These are phyloP conservation scores for Zostera marina DNA, from an alignment of 116 monocot genomes.

Conservation along the genomic window DNA sequence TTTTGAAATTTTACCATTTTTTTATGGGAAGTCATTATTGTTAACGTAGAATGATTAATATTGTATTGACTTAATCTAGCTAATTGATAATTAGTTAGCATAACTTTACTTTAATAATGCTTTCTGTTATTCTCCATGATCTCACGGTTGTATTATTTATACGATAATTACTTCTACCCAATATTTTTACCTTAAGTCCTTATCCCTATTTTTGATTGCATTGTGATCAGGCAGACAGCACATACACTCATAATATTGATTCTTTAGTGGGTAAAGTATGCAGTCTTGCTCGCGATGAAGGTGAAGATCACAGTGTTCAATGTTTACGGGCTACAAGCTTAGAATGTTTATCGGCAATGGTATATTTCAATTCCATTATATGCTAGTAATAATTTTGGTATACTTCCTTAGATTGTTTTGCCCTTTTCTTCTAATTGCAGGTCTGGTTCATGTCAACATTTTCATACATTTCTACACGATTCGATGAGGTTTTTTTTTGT, in stretches of 20 bases:
- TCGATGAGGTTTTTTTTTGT: slow-evolving; percentile 49
- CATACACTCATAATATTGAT: slow-evolving; percentile 66
- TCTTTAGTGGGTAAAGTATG: slow-evolving; percentile 38
- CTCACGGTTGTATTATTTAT: too few relatives aligned
- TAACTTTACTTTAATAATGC: too few relatives aligned
- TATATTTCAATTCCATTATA: slow-evolving; percentile 7
- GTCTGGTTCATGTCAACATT: slow-evolving; percentile 87
- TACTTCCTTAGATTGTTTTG: neutral
- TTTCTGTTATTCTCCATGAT: too few relatives aligned
- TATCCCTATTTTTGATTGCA: neutral
- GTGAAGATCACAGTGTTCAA: slow-evolving; percentile 14
- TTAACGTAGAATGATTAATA: too few relatives aligned
- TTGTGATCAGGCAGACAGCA: slow-evolving; percentile 51
- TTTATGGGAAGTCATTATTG: too few relatives aligned
- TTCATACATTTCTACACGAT: slow-evolving; percentile 51
- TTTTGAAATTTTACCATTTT: too few relatives aligned
- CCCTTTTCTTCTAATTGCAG: slow-evolving; percentile 24
- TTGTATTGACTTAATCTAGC: too few relatives aligned
- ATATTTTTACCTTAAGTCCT: neutral
- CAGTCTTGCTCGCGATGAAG: slow-evolving; percentile 20
- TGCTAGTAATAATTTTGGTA: neutral
- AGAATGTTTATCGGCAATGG: slow-evolving; percentile 82
- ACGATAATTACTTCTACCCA: neutral
- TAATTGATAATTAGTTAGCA: too few relatives aligned
- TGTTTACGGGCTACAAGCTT: slow-evolving; percentile 44